Base-by-base conservation (phyloP, 805 yeast genomes). In the Wickerhamomyces queroliae region DNA sequence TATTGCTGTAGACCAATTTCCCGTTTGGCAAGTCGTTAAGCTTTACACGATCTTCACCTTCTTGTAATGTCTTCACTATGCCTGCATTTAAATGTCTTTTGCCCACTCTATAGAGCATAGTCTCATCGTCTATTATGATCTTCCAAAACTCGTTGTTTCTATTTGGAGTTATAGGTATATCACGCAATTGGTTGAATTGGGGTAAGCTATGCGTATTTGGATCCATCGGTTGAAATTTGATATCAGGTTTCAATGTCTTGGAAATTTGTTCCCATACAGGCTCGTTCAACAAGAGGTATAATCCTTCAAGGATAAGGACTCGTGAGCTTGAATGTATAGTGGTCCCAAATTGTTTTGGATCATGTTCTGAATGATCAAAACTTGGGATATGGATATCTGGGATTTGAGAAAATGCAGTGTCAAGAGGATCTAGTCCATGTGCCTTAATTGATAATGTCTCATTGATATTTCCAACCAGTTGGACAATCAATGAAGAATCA, bases 221-320 rank as follows among this genome's bases (percentile, higher is more conserved):
- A 28, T 28, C 20, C 15, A 28, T 28, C 17, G 19, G 11, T 17
- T 47, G 35, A 22, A 27, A 17, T 7, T 23, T 30, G 19, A 41
- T 34, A 8, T 24, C 16, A 1, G 54, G 49, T 28, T 59, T 58
- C 24, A 73, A 64, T 19, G 61, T 49, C 7, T 49, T 38, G 2
- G 66, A 52, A 19, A 83, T 71, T 16, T 61, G 56, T 37, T 52
- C 41, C 95, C 95, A 88, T 12, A 74, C 74, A 21, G 68, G 74
- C 28, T 73, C 72, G 26, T 72, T 55, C 37, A 86, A 63, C 32
- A 80, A 68, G 9, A 88, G 63, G 55, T 89, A 88, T 35, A 82
- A 66, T 0, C 96, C 96, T 55, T 88, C 96, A 28, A 86, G 52
- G 4, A 88, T 69, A 4, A 88, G 59, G 1, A 87, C 70, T 41